phyloP scores from a whole-genome alignment of 495 filamentous ascomycete species.

The Glarea lozoyensis region DNA sequence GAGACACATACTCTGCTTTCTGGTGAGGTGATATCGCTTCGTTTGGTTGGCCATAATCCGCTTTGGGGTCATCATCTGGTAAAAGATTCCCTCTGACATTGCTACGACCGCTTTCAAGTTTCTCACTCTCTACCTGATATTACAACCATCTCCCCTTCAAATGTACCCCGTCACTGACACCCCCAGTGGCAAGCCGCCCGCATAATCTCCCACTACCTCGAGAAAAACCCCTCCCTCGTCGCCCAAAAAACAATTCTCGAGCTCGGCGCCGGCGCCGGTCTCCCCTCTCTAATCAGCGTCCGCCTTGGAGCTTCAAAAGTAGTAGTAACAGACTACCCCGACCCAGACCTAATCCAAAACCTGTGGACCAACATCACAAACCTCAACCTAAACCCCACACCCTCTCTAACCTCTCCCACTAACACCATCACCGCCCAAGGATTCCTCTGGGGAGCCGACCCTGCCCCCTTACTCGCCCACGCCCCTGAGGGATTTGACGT shows the following conservation, averaged over 20 bases:
- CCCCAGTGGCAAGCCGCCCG: slow-evolving; percentile 78
- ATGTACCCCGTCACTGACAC: not conserved
- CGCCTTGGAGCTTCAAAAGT: slow-evolving; percentile 57
- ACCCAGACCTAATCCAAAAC: slow-evolving; percentile 68
- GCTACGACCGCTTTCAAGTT: not conserved
- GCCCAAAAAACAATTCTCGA: slow-evolving; percentile 63
- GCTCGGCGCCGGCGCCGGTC: slow-evolving; percentile 80
- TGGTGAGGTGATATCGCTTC: slow-evolving; percentile 57
- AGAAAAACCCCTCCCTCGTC: slow-evolving; percentile 52
- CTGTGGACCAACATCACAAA: slow-evolving; percentile 63
- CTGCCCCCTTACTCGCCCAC: slow-evolving; percentile 41
- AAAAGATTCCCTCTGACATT: not conserved
- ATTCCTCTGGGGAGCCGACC: slow-evolving; percentile 69
- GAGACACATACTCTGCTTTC: slow-evolving; percentile 59
- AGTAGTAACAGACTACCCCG: slow-evolving; percentile 85
- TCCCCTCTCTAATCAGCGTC: slow-evolving; percentile 71
- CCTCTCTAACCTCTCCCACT: slow-evolving; percentile 10
- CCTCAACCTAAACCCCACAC: slow-evolving; percentile 1
- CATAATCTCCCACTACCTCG: slow-evolving; percentile 66
- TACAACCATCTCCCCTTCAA: not conserved
- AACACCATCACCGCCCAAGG: slow-evolving; percentile 43
- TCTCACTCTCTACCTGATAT: not conserved
- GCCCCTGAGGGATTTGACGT: slow-evolving; percentile 57
- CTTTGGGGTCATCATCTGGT: slow-evolving; percentile 78
- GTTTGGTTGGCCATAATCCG: slow-evolving; percentile 83